Percentiles rank a stretch among this genome's conserved stretches.
phyloP scores from a whole-genome alignment of 768 basidiomycete species.

The Saitozyma podzolica region DNA sequence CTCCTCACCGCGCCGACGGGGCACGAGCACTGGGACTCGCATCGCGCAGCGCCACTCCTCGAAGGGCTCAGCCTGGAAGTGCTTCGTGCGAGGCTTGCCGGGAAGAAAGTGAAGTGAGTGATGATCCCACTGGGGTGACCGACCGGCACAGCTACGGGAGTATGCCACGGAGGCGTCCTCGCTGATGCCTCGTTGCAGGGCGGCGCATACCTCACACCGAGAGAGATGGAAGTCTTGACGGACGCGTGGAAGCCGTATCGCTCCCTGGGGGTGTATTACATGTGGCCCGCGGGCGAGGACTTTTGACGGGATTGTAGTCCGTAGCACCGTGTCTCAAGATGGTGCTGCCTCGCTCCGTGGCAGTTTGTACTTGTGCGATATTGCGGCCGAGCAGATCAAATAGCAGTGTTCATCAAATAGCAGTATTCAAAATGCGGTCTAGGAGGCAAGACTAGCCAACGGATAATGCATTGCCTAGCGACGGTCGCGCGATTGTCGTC shows the following conservation, averaged over 20 bases:
- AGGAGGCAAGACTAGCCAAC: too few species aligned
- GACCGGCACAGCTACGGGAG: too few species aligned
- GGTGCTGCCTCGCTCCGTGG: too few species aligned
- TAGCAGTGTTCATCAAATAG: too few species aligned
- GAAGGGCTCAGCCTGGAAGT: slow-evolving; percentile 41
- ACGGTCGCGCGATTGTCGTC: too few species aligned
- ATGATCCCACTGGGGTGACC: neutral
- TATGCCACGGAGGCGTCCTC: neutral
- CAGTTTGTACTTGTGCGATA: too few species aligned
- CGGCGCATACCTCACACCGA: slow-evolving; percentile 65
- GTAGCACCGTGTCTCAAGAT: too few species aligned
- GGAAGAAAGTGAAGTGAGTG: slow-evolving; percentile 50
- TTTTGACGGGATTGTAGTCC: slow-evolving; percentile 4
- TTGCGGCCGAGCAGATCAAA: too few species aligned
- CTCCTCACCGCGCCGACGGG: slow-evolving; percentile 17
- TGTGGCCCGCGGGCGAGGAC: slow-evolving; percentile 74
- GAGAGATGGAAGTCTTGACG: slow-evolving; percentile 78
- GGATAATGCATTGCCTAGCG: too few species aligned
- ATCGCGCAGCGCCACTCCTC: slow-evolving; percentile 26
- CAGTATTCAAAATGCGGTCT: too few species aligned
- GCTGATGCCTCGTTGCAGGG: slow-evolving; percentile 28
- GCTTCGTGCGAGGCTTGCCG: slow-evolving; percentile 40
- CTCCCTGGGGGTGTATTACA: slow-evolving; percentile 79
- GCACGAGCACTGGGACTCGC: slow-evolving; percentile 19
- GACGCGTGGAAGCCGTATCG: slow-evolving; percentile 77